These are phyloP conservation scores for Pelargonium australe DNA, from an alignment of 441 rosid species.

Conservation along the genomic window DNA sequence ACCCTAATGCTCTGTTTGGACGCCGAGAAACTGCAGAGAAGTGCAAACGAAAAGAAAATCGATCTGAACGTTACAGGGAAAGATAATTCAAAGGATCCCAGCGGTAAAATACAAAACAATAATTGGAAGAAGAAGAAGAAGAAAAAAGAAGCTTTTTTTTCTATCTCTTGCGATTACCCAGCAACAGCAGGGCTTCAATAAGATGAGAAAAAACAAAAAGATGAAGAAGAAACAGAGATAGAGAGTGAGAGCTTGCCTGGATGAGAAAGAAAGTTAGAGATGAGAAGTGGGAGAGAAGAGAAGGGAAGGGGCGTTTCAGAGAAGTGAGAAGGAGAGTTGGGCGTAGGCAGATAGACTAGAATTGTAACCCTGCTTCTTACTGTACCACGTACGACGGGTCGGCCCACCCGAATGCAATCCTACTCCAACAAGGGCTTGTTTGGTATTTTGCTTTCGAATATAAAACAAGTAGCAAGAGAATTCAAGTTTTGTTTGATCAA, in stretches of 20 bases:
- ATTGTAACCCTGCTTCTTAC: too few species aligned
- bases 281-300: conserved; percentile 4
- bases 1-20: conserved; percentile 16
- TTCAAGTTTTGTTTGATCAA: too few species aligned
- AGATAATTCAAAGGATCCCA: not conserved
- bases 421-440: too few species aligned
- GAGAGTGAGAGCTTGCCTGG: conserved; percentile 39
- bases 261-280: conserved; percentile 15
- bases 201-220: not conserved
- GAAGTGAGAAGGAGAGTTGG: not conserved
- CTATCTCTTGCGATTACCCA: not conserved
- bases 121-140: not conserved
- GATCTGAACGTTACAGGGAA: not conserved
- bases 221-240: conserved; percentile 6
- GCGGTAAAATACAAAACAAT: not conserved
- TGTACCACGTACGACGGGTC: too few species aligned
- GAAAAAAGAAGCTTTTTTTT: conserved; percentile 10
- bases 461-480: too few species aligned
- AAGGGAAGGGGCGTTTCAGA: conserved; percentile 11
- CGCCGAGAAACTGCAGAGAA: conserved; percentile 8
- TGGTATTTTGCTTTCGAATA: too few species aligned
- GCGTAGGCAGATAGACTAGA: too few species aligned
- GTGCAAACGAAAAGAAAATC: not conserved
- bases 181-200: too few species aligned
- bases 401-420: too few species aligned